phyloP scores from a whole-genome alignment of 2,329 filamentous ascomycete genomes.

The Nothopassalora personata region DNA sequence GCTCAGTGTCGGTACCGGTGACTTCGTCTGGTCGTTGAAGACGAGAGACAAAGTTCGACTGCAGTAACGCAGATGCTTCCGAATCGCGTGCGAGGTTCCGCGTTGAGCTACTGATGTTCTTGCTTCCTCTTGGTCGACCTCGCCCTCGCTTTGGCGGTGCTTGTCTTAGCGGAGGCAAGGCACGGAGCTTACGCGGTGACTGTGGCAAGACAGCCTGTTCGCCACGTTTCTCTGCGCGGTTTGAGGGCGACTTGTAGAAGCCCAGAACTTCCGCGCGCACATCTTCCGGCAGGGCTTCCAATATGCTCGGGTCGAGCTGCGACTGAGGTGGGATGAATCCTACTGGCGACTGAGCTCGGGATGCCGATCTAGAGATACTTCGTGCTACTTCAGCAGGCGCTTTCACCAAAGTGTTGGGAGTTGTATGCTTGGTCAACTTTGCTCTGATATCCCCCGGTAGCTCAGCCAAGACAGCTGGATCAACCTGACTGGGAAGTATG shows the following conservation, averaged over 20 bases:
- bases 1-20: constrained; percentile 24
- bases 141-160: constrained; percentile 66
- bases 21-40: constrained; percentile 13
- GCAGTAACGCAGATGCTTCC: constrained; percentile 58
- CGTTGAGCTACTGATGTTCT: constrained; percentile 33
- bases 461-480: constrained; percentile 75
- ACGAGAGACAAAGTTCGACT: constrained; percentile 65
- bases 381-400: constrained; percentile 8
- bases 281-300: constrained; percentile 77
- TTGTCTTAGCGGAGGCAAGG: constrained; percentile 46
- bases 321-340: constrained; percentile 55
- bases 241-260: constrained; percentile 52
- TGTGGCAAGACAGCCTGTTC: constrained; percentile 35
- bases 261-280: constrained; percentile 77
- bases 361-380: constrained; percentile 19
- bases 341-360: constrained; percentile 25
- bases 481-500: constrained; percentile 76
- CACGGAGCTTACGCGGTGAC: constrained; percentile 54
- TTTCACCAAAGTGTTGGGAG: constrained; percentile 3
- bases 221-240: constrained; percentile 29
- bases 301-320: constrained; percentile 78
- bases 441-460: constrained; percentile 77
- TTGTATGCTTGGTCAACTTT: constrained; percentile 59
- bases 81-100: constrained; percentile 43
- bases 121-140: constrained; percentile 27